Base-by-base conservation (phyloP, 1,284 basidiomycete genomes). In the Uromyces viciae-fabae region DNA sequence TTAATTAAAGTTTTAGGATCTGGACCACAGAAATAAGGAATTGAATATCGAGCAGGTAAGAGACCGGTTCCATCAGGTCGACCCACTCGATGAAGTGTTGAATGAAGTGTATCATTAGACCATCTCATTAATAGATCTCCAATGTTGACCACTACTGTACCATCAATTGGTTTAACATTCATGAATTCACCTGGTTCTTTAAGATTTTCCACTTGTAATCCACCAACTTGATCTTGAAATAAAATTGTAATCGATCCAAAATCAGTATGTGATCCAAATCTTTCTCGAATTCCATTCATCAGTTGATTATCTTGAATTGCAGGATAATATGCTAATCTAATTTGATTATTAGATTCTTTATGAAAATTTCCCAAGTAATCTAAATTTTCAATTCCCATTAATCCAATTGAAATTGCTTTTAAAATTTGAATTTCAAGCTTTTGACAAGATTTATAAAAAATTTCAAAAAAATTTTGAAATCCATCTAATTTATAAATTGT, bases 81-180 rank as follows among this genome's bases (percentile, higher is more conserved):
- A 42, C 88, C 87, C 14, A 91, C 90, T 9, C 90, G 88, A 84
- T 91, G 90, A 17, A 90, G 85, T 0, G 90, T 90, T 81, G 90
- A 90, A 82, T 88, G 88, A 40, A 91, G 88, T 2, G 86, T 88
- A 83, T 90, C 90, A 83, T 91, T 90, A 0, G 89, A 89, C 90
- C 90, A 91, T 82, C 90, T 86, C 88, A 89, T 89, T 81, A 91
- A 84, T 82, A 90, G 89, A 83, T 91, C 90, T 3, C 89, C 90
- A 4, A 90, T 90, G 83, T 91, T 91, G 74, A 91, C 89, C 22
- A 90, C 86, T n/a, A 90, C 85, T 0, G 89, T 87, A 1, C 88
- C 89, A 7, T 88, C 86, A 3, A 90, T 84, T 0, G 89, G 89
- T 1, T 87, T 87, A 3, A 88, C 89, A 28, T 87, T 86, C 87